Evolutionary conservation across 2,329 filamentous ascomycete species (phyloP), one percentile per base, ranked within the genome.

Genomic region (Catunica adiposa): DNA sequence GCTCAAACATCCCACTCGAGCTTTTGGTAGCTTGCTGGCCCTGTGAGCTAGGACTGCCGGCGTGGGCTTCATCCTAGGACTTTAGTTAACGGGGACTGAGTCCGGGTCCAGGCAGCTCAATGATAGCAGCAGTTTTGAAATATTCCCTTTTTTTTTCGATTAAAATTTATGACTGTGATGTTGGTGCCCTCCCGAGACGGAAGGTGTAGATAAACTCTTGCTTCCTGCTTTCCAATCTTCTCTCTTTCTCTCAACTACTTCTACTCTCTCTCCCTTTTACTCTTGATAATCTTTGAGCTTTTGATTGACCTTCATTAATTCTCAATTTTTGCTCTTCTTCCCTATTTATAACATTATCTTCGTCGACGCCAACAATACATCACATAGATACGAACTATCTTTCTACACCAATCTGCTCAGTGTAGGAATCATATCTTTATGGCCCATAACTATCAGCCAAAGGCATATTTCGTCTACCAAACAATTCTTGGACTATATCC

Each of bases 71-170:
- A 48, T 48, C 44, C 17, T 25, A 9, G 44, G 22, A 48, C 15
- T 5, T 6, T 20, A 42, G 15, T 6, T 4, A 25, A 50, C 14
- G 47, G 22, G 29, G 17, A n/a, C 3, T 29, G 22, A 42, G 44
- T 7, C 25, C 17, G 23, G 17, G 20, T 26, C 22, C 15, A 1
- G 15, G 22, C 20, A 14, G 20, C 44, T 48, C 44, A 25, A 48
- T 25, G 20, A 48, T 23, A 48, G 44, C 20, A 55, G n/a, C n/a
- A 55, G 29, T 8, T 3, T 20, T n/a, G 15, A 51, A 26, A 42
- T 56, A 17, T 22, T 56, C 15, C 9, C 46, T 42, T 56, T 46
- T 44, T 37, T 34, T 42, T 56, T 56, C 29, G 29, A 34, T 34
- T 34, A 34, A 34, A 34, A 5, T 34, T 34, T 34, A 11, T 34